Percentiles rank a stretch among this genome's conserved stretches.
Evolutionary conservation across 192 early-diverging fungal species (phyloP).

Genomic region (Backusella sp.): DNA sequence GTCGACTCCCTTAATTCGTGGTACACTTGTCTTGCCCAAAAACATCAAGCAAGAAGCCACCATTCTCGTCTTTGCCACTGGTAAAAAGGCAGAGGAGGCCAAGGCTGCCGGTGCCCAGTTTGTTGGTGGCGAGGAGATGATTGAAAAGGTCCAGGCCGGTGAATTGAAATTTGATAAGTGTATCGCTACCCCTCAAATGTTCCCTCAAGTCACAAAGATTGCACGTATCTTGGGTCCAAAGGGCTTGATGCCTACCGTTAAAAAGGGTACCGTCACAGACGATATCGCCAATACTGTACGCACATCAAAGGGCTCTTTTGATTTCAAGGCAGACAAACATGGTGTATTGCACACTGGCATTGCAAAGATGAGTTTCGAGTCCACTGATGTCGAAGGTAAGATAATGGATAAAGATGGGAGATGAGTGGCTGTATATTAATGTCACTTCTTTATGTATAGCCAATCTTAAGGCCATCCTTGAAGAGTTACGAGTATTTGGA

Average conservation of each 20-base stretch:
- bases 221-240: conserved; percentile 90
- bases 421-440: neutral
- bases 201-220: conserved; percentile 84
- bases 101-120: conserved; percentile 73
- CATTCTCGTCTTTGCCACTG: conserved; percentile 88
- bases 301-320: conserved; percentile 64
- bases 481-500: conserved; percentile 57
- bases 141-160: conserved; percentile 61
- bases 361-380: conserved; percentile 34
- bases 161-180: conserved; percentile 80
- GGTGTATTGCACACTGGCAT: conserved; percentile 67
- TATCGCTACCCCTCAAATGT: conserved; percentile 86
- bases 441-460: conserved; percentile 21
- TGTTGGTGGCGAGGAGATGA: conserved; percentile 87
- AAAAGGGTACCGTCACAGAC: conserved; percentile 82
- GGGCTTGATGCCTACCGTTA: conserved; percentile 92
- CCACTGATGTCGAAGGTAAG: conserved; percentile 13
- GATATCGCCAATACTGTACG: conserved; percentile 67
- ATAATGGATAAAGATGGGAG: neutral
- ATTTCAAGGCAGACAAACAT: conserved; percentile 74
- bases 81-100: conserved; percentile 80
- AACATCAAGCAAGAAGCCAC: conserved; percentile 56
- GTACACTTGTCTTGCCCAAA: conserved; percentile 72
- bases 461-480: conserved; percentile 60
- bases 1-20: conserved; percentile 77